A percentile compares a stretch with the other conserved stretches of the same genome.
Evolutionary conservation across 768 basidiomycete genomes (phyloP).

Genomic region (Leccinum truebloodii): DNA sequence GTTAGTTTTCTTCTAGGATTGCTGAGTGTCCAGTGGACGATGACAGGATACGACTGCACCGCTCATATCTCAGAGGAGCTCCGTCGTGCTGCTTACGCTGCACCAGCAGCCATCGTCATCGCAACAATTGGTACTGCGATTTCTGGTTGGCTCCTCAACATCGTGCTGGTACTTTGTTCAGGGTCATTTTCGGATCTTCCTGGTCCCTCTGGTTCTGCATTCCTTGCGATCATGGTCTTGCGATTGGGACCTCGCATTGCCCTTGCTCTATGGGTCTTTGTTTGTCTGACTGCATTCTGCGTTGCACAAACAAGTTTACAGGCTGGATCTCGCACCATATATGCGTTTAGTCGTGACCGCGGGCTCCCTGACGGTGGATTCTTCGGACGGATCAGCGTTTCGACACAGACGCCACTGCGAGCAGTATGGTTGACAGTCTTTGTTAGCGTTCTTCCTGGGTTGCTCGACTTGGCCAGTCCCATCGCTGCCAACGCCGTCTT

Average conservation of each 20-base stretch:
- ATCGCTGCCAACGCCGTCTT: constrained; percentile 59
- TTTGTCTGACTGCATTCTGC: constrained; percentile 64
- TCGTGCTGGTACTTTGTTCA: constrained; percentile 59
- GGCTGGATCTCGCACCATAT: constrained; percentile 58
- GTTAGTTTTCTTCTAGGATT: constrained; percentile 48
- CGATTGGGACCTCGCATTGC: constrained; percentile 53
- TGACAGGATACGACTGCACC: constrained; percentile 36
- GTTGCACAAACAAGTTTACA: constrained; percentile 53
- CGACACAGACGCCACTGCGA: constrained; percentile 55
- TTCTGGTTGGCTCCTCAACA: constrained; percentile 68
- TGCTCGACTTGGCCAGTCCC: constrained; percentile 53
- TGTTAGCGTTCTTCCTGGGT: constrained; percentile 42
- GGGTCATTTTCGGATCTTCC: constrained; percentile 50
- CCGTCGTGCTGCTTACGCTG: constrained; percentile 50
- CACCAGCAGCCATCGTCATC: constrained; percentile 45
- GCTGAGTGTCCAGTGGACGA: constrained; percentile 50
- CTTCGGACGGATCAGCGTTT: constrained; percentile 48
- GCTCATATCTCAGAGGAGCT: constrained; percentile 45
- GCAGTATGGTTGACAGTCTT: constrained; percentile 55
- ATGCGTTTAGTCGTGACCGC: constrained; percentile 56
- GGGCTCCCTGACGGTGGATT: constrained; percentile 59
- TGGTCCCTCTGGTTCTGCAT: constrained; percentile 53
- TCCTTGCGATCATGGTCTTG: constrained; percentile 56
- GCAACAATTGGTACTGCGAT: constrained; percentile 48
- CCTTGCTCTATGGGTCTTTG: constrained; percentile 56